Evolutionary conservation across 2,329 filamentous ascomycete species (phyloP).

Genomic region (Microsporum ferrugineum): DNA sequence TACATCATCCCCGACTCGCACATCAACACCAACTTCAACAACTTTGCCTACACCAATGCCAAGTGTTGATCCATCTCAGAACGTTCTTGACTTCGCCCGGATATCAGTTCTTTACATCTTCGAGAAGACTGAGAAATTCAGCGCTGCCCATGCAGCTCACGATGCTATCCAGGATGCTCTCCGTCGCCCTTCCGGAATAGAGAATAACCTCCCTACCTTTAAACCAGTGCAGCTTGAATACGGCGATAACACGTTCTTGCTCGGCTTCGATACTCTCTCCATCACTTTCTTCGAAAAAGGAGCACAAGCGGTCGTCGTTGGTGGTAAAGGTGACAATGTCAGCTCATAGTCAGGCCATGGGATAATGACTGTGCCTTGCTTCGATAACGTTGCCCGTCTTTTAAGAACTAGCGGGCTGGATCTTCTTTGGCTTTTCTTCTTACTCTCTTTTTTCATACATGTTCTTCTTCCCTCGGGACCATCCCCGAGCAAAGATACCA

Average conservation of each 20-base stretch:
- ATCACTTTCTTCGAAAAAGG: slow-evolving; percentile 16
- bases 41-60: slow-evolving; percentile 4
- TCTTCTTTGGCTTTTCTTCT: neutral
- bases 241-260: slow-evolving; percentile 13
- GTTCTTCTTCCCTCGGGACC: neutral
- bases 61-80: slow-evolving; percentile 9
- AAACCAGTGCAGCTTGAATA: slow-evolving; percentile 15
- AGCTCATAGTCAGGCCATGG: neutral
- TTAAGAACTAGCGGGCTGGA: slow-evolving; percentile 6
- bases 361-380: neutral
- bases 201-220: neutral
- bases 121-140: slow-evolving; percentile 15
- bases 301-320: neutral
- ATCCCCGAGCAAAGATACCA: neutral
- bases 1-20: slow-evolving; percentile 10
- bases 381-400: neutral
- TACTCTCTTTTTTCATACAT: neutral
- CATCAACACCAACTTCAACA: slow-evolving; percentile 11
- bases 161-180: slow-evolving; percentile 13
- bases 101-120: slow-evolving; percentile 21
- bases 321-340: neutral
- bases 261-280: slow-evolving; percentile 18
- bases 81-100: slow-evolving; percentile 20
- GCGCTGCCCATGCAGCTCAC: slow-evolving; percentile 14
- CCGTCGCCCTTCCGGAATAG: slow-evolving; percentile 2